Percentiles rank a stretch among this genome's conserved stretches.
phyloP scores from a whole-genome alignment of 768 basidiomycete genomes.

The Floccularia luteovirens region DNA sequence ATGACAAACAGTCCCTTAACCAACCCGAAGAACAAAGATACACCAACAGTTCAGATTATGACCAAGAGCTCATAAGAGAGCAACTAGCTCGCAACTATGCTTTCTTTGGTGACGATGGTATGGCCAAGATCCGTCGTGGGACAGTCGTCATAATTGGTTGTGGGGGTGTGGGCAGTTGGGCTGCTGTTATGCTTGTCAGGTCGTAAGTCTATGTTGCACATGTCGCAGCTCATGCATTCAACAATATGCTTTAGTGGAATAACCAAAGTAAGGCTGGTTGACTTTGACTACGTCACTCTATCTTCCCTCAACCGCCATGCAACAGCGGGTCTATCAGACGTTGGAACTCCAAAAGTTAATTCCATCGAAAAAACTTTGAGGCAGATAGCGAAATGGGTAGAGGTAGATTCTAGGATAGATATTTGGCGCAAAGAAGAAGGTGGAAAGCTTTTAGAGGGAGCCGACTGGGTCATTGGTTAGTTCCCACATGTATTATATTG shows the following conservation, averaged over 20 bases:
- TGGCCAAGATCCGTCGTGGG: conserved; percentile 67
- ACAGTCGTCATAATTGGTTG: conserved; percentile 89
- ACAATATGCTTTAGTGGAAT: conserved; percentile 44
- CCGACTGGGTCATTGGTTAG: conserved; percentile 91
- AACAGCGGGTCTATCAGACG: conserved; percentile 80
- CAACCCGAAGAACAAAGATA: conserved; percentile 1
- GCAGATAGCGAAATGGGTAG: conserved; percentile 76
- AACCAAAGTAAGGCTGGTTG: conserved; percentile 70
- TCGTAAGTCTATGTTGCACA: conserved; percentile 51
- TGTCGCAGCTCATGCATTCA: conserved; percentile 1
- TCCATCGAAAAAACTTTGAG: conserved; percentile 64
- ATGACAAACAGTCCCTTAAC: conserved; percentile 11
- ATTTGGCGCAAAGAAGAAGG: conserved; percentile 85
- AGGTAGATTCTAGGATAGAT: conserved; percentile 78
- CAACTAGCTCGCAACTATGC: conserved; percentile 91
- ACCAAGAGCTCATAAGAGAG: conserved; percentile 81
- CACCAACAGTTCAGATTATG: conserved; percentile 27
- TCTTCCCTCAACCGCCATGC: conserved; percentile 95
- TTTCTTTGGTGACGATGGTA: conserved; percentile 88
- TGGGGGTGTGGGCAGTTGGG: conserved; percentile 97
- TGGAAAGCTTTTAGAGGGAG: conserved; percentile 64
- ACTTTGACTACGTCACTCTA: conserved; percentile 95
- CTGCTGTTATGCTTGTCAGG: conserved; percentile 85
- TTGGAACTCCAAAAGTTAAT: conserved; percentile 88
- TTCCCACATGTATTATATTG: conserved; percentile 3